These are phyloP conservation scores for Geum urbanum DNA, from an alignment of 306 rosid species.

Conservation along the genomic window DNA sequence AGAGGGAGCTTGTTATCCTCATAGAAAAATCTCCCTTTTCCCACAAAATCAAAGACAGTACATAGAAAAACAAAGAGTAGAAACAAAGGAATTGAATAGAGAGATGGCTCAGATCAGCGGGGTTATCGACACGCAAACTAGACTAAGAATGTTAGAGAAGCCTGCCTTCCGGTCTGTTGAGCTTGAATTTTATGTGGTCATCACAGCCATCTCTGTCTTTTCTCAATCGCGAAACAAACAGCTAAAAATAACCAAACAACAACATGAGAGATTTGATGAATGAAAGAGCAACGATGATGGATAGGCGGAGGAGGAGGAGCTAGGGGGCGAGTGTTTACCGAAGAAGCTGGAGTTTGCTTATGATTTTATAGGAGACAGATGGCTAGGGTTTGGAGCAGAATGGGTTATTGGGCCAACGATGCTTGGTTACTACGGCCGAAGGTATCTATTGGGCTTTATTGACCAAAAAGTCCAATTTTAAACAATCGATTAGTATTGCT, in stretches of 20 bases:
- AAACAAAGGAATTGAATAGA: background rate
- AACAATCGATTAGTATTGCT: no score
- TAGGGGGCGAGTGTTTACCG: background rate
- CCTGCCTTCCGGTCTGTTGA: conserved; percentile 99
- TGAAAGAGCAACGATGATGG: background rate
- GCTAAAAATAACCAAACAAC: background rate
- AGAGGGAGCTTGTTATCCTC: conserved; percentile 78
- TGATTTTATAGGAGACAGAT: background rate
- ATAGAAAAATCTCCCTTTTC: conserved; percentile 36
- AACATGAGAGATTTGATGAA: background rate
- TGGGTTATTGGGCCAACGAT: background rate
- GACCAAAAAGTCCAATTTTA: background rate
- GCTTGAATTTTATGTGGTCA: conserved; percentile 72
- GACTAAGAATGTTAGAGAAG: conserved; percentile 37
- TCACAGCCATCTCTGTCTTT: conserved; percentile 31
- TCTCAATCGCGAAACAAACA: background rate
- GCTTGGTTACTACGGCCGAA: background rate
- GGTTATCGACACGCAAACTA: conserved; percentile 76
- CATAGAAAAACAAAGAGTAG: background rate
- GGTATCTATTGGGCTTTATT: background rate
- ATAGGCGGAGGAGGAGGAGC: background rate
- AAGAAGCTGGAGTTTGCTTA: background rate
- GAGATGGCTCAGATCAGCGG: conserved; percentile 88
- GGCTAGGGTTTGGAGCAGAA: conserved; percentile 25
- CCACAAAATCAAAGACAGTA: background rate